Base-by-base conservation (phyloP, 768 basidiomycete genomes). In the Tylopilus sp. region DNA sequence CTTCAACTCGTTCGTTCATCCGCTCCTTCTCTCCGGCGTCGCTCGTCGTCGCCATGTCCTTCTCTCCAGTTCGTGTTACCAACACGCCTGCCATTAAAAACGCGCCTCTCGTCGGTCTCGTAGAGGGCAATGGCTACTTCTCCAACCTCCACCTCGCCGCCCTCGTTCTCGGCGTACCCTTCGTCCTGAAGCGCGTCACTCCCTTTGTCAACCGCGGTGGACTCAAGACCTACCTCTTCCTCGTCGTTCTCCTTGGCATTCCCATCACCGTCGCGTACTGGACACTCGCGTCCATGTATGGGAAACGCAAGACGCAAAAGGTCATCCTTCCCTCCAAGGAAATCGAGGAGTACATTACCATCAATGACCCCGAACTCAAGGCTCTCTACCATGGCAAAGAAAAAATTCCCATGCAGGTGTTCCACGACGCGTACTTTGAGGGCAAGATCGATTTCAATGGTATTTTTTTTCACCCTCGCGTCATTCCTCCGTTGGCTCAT, bases 341-440 rank as follows among this genome's bases (percentile, higher is more conserved):
- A 63, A 83, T 97, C 54, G 88, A 89, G 61, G 82, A 89, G 59
- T 99, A 98, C 70, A 89, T 98, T 65, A 87, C 85, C 41, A 87
- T 98, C 74, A 86, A 91, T 55, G 92, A 96, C 74, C 71, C 75
- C 1, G 87, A 85, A 54, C 80, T 98, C 67, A 89, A 84, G 76
- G 77, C 78, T 28, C 76, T 83, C 54, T 98, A 95, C 75, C 72
- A 82, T 29, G 87, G 85, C 58, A 89, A 86, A 72, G 82, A 85
- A 62, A 98, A 97, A 73, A 98, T 99, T 53, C 94, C 94, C 47
- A 95, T 97, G 87, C 96, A 99, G 74, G 74, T 89, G 60, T 96
- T 97, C 79, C 87, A 98, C 67, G 97, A 99, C 76, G 91, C 92
- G 57, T 98, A 88, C 75, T 98, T 99, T 69, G 93, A 95, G 45